Percentiles rank a stretch among this genome's conserved stretches.
Evolutionary conservation across 176 grass and related monocot species (phyloP).

Genomic region (Eleusine indica): DNA sequence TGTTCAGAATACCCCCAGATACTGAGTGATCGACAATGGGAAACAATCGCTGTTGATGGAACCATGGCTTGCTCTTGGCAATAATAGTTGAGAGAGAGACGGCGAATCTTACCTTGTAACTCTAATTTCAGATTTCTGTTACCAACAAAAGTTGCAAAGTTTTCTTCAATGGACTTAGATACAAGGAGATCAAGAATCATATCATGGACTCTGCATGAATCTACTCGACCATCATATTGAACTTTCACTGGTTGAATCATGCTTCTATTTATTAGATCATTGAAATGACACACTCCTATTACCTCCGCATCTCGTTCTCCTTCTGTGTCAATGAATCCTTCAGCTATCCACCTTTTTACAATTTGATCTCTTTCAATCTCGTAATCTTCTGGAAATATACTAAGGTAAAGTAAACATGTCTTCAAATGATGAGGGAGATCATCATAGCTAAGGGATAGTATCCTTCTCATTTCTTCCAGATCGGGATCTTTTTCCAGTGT

Average conservation of each 20-base stretch:
- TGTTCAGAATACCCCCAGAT: constrained; percentile 38
- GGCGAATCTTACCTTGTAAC: constrained; percentile 30
- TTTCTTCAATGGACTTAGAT: constrained; percentile 46
- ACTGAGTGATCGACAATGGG: constrained; percentile 32
- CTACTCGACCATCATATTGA: constrained; percentile 23
- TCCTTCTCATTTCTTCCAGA: constrained; percentile 38
- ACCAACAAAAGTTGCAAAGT: constrained; percentile 37
- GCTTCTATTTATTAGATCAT: constrained; percentile 49
- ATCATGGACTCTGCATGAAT: constrained; percentile 45
- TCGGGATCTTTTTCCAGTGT: constrained; percentile 21
- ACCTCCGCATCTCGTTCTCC: constrained; percentile 37
- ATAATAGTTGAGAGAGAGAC: constrained; percentile 39
- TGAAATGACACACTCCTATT: constrained; percentile 30
- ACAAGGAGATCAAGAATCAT: constrained; percentile 56
- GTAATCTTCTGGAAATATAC: constrained; percentile 52
- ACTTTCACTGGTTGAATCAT: constrained; percentile 44
- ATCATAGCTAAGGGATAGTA: constrained; percentile 48
- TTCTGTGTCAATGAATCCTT: constrained; percentile 47
- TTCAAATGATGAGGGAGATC: constrained; percentile 50
- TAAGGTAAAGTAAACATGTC: constrained; percentile 48
- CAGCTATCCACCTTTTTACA: constrained; percentile 44
- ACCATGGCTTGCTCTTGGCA: constrained; percentile 7
- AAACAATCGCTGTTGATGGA: constrained; percentile 15
- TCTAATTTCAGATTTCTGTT: constrained; percentile 7
- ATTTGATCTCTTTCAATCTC: constrained; percentile 39